These are phyloP conservation scores for Castanea mollissima DNA, from an alignment of 306 rosid genomes.

Conservation along the genomic window DNA sequence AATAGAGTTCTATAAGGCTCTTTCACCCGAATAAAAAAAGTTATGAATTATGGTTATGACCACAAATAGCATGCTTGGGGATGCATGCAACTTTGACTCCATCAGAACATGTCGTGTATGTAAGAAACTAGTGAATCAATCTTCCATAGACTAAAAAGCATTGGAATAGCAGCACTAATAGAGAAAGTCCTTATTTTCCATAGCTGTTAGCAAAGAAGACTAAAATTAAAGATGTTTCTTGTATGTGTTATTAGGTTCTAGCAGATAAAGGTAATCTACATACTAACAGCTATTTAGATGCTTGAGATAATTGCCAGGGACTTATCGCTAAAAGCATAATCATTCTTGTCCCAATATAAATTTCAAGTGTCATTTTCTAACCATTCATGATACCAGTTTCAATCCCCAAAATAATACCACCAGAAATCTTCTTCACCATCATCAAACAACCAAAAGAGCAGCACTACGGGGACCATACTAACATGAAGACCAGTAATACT, in stretches of 20 bases:
- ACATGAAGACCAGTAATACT: too few species aligned
- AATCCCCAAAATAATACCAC: not conserved
- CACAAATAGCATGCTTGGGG: not conserved
- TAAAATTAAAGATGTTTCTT: not conserved
- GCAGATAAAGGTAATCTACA: not conserved
- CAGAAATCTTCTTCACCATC: too few species aligned
- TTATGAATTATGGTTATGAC: not conserved
- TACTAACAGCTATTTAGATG: not conserved
- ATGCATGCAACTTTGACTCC: not conserved
- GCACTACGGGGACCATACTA: too few species aligned
- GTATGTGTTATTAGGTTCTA: not conserved
- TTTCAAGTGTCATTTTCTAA: not conserved
- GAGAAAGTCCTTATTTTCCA: not conserved
- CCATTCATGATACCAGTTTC: not conserved
- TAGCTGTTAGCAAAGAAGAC: not conserved
- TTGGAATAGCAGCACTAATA: not conserved
- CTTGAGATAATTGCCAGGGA: not conserved
- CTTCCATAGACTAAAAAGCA: not conserved
- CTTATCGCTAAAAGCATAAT: not conserved
- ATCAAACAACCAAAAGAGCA: too few species aligned
- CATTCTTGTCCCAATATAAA: not conserved
- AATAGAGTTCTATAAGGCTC: not conserved
- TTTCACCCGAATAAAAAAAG: not conserved
- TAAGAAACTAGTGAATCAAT: not conserved
- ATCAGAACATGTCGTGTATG: not conserved